Conservation (phyloP, 139 green algal genomes). For the Chlorella sp. region DNA sequence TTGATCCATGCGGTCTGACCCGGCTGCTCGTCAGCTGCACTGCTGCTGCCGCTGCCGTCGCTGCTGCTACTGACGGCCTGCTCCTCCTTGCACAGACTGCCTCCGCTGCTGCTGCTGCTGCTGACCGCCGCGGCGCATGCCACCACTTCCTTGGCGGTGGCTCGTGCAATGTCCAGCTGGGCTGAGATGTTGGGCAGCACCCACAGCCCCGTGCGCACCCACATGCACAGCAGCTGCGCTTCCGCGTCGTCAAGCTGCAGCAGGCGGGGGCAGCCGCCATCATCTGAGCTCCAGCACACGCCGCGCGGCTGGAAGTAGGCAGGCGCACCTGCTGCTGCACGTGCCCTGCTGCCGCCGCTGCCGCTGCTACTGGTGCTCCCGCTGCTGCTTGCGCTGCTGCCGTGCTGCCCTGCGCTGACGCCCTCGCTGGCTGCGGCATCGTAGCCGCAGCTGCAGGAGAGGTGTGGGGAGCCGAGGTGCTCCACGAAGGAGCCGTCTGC, state of each 20-base stretch:
- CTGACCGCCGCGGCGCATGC: not conserved
- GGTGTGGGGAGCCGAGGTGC: not conserved
- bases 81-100: not conserved
- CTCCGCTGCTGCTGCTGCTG: not conserved
- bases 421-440: not conserved
- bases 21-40: not conserved
- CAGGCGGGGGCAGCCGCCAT: slow-evolving; percentile 11
- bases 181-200: slow-evolving; percentile 18
- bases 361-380: not conserved
- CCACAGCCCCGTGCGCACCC: slow-evolving; percentile 42
- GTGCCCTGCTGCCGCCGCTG: not conserved
- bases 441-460: slow-evolving; percentile 15
- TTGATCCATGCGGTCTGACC: not conserved
- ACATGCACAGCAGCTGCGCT: slow-evolving; percentile 36
- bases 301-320: not conserved
- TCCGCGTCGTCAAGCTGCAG: slow-evolving; percentile 49
- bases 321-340: not conserved
- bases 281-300: slow-evolving; percentile 16
- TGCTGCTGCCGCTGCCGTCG: not conserved
- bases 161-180: not conserved
- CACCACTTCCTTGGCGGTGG: no score
- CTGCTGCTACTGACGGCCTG: not conserved
- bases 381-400: not conserved
- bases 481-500: slow-evolving; percentile 2
- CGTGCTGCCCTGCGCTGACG: not conserved